Conservation (phyloP, 768 basidiomycete species). For the Tulasnella sp. region DNA sequence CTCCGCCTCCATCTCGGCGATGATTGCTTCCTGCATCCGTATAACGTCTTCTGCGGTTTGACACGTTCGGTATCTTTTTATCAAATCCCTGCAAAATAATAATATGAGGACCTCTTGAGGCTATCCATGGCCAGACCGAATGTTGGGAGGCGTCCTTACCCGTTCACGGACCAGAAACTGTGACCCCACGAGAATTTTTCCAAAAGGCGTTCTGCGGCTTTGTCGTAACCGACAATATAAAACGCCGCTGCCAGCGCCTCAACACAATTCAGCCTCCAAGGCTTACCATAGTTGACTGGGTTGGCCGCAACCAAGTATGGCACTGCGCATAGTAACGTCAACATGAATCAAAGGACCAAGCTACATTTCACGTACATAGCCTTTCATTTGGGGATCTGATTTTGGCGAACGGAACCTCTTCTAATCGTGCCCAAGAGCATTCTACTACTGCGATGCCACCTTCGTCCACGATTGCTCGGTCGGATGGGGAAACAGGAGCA, state of each 20-base stretch:
- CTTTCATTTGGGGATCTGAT: slow-evolving; percentile 92
- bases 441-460: slow-evolving; percentile 94
- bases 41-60: slow-evolving; percentile 55
- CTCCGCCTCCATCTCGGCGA: slow-evolving; percentile 61
- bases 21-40: slow-evolving; percentile 61
- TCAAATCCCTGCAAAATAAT: slow-evolving; percentile 47
- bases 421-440: slow-evolving; percentile 94
- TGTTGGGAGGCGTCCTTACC: slow-evolving; percentile 43
- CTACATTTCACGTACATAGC: slow-evolving; percentile 55
- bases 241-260: slow-evolving; percentile 94
- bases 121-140: slow-evolving; percentile 21
- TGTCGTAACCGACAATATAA: slow-evolving; percentile 83
- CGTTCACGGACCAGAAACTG: slow-evolving; percentile 82
- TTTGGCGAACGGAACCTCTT: slow-evolving; percentile 92
- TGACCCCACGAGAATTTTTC: slow-evolving; percentile 87
- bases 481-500: slow-evolving; percentile 72
- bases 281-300: slow-evolving; percentile 96
- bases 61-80: slow-evolving; percentile 77
- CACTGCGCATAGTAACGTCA: slow-evolving; percentile 48
- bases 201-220: slow-evolving; percentile 73
- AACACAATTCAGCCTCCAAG: slow-evolving; percentile 92
- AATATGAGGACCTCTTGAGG: not conserved
- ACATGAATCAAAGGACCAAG: not conserved
- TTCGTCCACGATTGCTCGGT: slow-evolving; percentile 69
- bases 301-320: slow-evolving; percentile 95